These are phyloP conservation scores for Fagopyrum esculentum DNA, from an alignment of 148 eudicot species.

Conservation along the genomic window DNA sequence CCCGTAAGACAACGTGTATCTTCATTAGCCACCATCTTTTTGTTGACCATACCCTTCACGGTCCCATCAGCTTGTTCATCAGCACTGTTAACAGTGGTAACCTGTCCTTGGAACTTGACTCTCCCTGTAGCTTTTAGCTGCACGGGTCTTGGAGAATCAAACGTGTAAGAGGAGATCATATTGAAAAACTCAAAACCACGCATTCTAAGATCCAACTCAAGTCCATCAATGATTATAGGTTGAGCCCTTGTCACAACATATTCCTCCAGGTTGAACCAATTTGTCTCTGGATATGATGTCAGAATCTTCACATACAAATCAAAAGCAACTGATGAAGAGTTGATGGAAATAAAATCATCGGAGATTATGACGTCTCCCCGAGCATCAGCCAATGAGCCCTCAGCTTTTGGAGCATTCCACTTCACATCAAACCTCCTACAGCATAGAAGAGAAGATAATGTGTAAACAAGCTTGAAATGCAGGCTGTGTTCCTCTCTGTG, in stretches of 20 bases:
- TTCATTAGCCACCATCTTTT: conserved; percentile 18
- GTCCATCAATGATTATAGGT: conserved; percentile 71
- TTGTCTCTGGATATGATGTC: conserved; percentile 56
- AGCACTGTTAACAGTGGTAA: conserved; percentile 28
- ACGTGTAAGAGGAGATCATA: conserved; percentile 68
- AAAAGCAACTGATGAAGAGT: conserved; percentile 88
- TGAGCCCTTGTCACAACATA: conserved; percentile 32
- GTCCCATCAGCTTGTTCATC: conserved; percentile 28
- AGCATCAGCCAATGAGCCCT: conserved; percentile 93
- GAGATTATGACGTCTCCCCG: conserved; percentile 96
- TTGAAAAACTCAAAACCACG: conserved; percentile 91
- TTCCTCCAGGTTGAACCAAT: conserved; percentile 36
- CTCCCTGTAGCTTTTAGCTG: conserved; percentile 93
- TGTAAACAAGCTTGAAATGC: conserved; percentile 3
- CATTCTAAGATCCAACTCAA: conserved; percentile 90
- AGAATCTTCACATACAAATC: conserved; percentile 67
- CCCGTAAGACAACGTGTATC: conserved; percentile 54
- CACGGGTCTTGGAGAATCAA: conserved; percentile 82
- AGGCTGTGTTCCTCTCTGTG: neutral
- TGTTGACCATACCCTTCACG: conserved; percentile 15
- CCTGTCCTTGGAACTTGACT: conserved; percentile 91
- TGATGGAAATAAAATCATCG: conserved; percentile 68
- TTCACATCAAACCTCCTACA: conserved; percentile 95
- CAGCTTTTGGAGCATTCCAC: conserved; percentile 98
- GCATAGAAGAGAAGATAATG: neutral